These are phyloP conservation scores for Globisporangium apiculatum DNA, from an alignment of 352 stramenopile genomes.

Conservation along the genomic window DNA sequence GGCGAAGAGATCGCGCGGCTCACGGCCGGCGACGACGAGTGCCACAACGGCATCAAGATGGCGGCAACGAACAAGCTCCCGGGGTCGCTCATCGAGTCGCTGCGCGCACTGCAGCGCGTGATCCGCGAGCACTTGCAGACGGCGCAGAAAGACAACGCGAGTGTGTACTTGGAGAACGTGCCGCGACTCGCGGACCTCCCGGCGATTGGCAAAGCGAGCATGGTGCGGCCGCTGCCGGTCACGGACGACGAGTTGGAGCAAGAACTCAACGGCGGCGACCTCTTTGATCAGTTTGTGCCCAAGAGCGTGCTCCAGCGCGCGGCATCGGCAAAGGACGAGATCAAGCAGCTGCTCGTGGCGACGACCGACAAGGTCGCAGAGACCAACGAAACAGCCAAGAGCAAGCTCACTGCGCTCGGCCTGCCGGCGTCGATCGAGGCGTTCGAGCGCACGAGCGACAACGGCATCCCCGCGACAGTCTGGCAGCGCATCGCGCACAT, in stretches of 20 bases:
- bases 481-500: slow-evolving; percentile 56
- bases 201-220: slow-evolving; percentile 48
- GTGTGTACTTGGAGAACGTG: slow-evolving; percentile 76
- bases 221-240: slow-evolving; percentile 53
- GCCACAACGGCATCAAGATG: slow-evolving; percentile 48
- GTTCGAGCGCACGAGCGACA: slow-evolving; percentile 56
- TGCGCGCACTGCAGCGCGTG: slow-evolving; percentile 44
- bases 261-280: slow-evolving; percentile 46
- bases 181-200: slow-evolving; percentile 47
- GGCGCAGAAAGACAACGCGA: slow-evolving; percentile 75
- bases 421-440: slow-evolving; percentile 75
- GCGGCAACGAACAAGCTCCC: slow-evolving; percentile 61
- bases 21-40: slow-evolving; percentile 40
- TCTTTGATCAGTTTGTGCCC: slow-evolving; percentile 69
- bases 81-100: slow-evolving; percentile 40
- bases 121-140: slow-evolving; percentile 45
- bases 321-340: slow-evolving; percentile 38
- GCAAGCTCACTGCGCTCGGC: slow-evolving; percentile 44
- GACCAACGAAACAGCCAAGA: slow-evolving; percentile 43
- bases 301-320: slow-evolving; percentile 42
- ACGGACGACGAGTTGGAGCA: slow-evolving; percentile 42
- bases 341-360: slow-evolving; percentile 32
- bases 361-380: slow-evolving; percentile 35
- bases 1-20: slow-evolving; percentile 73
- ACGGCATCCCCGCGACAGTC: slow-evolving; percentile 42